Conservation (phyloP, 257 asterid species). For the Haberlea rhodopensis region DNA sequence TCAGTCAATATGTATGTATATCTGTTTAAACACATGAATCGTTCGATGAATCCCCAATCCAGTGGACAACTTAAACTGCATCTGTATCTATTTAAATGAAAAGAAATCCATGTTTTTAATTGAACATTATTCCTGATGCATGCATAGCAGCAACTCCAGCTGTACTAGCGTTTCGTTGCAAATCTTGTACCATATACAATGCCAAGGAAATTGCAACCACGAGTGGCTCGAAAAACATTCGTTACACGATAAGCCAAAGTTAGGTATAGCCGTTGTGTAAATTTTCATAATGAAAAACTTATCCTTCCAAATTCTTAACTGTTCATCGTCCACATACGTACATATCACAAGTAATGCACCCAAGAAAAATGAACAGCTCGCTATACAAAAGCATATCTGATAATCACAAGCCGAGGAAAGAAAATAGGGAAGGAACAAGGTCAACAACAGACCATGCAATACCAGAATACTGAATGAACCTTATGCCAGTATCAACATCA, state of each 20-base stretch:
- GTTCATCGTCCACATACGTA: background rate
- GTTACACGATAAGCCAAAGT: no score
- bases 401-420: slow-evolving; percentile 58
- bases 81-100: no score
- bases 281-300: no score
- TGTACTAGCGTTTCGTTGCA: background rate
- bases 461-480: slow-evolving; percentile 91
- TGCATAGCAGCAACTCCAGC: background rate
- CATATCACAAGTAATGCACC: slow-evolving; percentile 4
- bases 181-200: background rate
- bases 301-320: background rate
- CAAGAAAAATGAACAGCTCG: background rate
- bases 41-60: no score
- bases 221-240: background rate
- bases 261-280: no score
- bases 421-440: slow-evolving; percentile 82
- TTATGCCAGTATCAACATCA: slow-evolving; percentile 91
- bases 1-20: background rate
- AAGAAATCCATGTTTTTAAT: background rate
- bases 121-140: background rate
- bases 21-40: no score
- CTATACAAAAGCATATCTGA: background rate
- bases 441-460: slow-evolving; percentile 97
- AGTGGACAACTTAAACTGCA: no score
- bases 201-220: background rate